Evolutionary conservation across 1,139 yeast species (phyloP).

Genomic region (Hansenula sp.): DNA sequence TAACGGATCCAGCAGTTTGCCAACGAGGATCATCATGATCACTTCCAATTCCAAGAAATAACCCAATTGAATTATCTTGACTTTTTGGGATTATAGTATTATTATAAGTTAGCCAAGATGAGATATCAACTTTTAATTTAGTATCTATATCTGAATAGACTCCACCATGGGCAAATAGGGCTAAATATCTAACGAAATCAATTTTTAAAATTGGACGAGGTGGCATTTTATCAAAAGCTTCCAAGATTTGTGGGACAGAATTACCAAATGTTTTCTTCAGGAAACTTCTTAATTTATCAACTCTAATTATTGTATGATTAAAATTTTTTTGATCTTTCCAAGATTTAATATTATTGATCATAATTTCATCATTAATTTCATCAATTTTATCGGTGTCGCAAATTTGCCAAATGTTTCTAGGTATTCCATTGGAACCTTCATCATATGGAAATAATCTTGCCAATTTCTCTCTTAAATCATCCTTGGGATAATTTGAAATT

Average conservation of each 20-base stretch:
- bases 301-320: constrained; percentile 48
- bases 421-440: constrained; percentile 4
- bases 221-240: constrained; percentile 69
- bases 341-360: constrained; percentile 1
- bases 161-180: constrained; percentile 83
- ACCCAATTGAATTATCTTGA: constrained; percentile 45
- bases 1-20: constrained; percentile 57
- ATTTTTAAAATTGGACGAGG: constrained; percentile 78
- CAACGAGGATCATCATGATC: constrained; percentile 80
- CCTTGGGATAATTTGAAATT: background rate
- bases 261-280: constrained; percentile 57
- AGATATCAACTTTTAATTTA: constrained; percentile 1
- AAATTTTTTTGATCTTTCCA: constrained; percentile 1
- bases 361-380: constrained; percentile 2
- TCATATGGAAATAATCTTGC: constrained; percentile 13
- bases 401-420: constrained; percentile 4
- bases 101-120: constrained; percentile 10
- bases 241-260: constrained; percentile 70
- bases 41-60: constrained; percentile 84
- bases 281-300: constrained; percentile 59
- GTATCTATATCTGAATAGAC: constrained; percentile 89
- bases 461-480: constrained; percentile 8
- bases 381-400: constrained; percentile 5
- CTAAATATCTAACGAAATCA: constrained; percentile 81
- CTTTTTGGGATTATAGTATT: constrained; percentile 15